Evolutionary conservation across 164 flowering plant species (phyloP), one percentile per base, ranked within the genome.

Genomic region (Piper betle): DNA sequence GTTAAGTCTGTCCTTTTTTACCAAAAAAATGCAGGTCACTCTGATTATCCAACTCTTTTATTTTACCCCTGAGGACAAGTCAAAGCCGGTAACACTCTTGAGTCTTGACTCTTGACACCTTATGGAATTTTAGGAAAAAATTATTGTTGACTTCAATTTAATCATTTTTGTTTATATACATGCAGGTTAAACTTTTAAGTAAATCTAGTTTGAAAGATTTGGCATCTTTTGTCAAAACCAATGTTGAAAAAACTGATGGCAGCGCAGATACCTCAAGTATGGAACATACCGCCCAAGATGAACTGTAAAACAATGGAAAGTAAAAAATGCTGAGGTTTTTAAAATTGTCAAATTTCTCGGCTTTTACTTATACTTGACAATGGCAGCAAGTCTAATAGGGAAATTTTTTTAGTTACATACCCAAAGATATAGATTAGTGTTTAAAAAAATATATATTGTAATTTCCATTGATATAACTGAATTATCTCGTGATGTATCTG

Each of bases 41-140:
- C n/a, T n/a, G 91, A 85, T 57, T 92, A 77, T 60, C 96, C 98
- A 25, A 66, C 88, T 5, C 80, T 92, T 43, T 62, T 88, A 50
- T 83, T 87, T 63, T 92, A 85, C 75, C 76, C 84, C 85, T 0
- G 70, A 64, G 11, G 78, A 85, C 64, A 92, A 87, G 73, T 72
- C 75, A 11, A 87, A 80, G 68, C 96, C 93, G 76, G 93, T 92
- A 88, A 76, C 0, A 56, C 53, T 16, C 40, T 46, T 25, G 4
- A 25, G 33, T 25, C 33, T 25, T 16, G 37, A 39, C 5, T 12
- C 37, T 56, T 62, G 42, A 42, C 42, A 53, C 19, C 17, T 39
- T 43, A 16, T 42, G 9, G 6, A 42, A 46, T 6, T 10, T 12
- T 46, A 6, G 0, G 10, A 10, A 4, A 46, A 25, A 52, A n/a